Base-by-base conservation (phyloP, 139 green algal species). In the Eudorina sp. region DNA sequence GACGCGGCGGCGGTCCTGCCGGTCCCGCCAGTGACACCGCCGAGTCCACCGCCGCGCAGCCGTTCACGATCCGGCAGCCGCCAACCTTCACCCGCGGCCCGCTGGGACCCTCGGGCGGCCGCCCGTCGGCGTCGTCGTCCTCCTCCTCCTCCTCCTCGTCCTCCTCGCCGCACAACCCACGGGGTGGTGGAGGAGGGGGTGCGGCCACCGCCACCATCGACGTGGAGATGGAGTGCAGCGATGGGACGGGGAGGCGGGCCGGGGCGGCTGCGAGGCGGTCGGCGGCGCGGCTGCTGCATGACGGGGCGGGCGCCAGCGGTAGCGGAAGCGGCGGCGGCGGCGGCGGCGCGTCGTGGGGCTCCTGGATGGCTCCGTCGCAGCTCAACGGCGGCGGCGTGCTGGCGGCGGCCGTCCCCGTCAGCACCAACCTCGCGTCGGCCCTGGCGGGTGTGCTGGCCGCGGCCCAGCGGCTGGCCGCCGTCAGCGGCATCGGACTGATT, bases 161-260 rank as follows among this genome's bases (percentile, higher is more conserved):
- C n/a, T n/a, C n/a, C n/a, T n/a, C n/a, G n/a, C n/a, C n/a, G n/a
- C n/a, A n/a, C n/a, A n/a, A n/a, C n/a, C n/a, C n/a, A n/a, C n/a
- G n/a, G n/a, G n/a, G n/a, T n/a, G n/a, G n/a, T n/a, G n/a, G n/a
- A n/a, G n/a, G n/a, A n/a, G n/a, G n/a, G n/a, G n/a, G n/a, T n/a
- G n/a, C n/a, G n/a, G n/a, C n/a, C n/a, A 78, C 55, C 58, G 64
- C 81, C 31, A 87, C 81, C 19, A 87, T 90, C 38, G 85, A 90
- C 46, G 58, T 90, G 58, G 85, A 90, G 75, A 64, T 70, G 66
- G 85, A 85, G 6, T 11, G 40, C 70, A 36, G 70, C 70, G 70
- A 55, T 7, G 3, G 36, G 27, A 40, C n/a, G 38, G 31, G 58
- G 60, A n/a, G 80, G 40, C 1, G 40, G 21, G 40, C 31, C 27